Percentiles rank a stretch among this genome's conserved stretches.
These are phyloP conservation scores for Pisolithus orientalis DNA, from an alignment of 768 basidiomycete genomes.

Conservation along the genomic window DNA sequence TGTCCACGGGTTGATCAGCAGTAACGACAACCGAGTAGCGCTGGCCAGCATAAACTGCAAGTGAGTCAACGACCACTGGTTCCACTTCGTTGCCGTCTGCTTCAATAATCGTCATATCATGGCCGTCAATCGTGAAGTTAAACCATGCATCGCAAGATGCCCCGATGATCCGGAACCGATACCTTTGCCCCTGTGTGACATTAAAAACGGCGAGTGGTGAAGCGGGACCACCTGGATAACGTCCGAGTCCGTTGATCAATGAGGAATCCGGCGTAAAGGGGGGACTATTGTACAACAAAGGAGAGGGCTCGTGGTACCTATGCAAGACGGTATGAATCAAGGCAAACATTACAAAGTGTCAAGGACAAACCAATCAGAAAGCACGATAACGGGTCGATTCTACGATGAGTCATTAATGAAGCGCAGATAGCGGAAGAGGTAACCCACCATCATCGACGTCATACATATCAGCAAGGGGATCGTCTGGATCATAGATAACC, in stretches of 20 bases:
- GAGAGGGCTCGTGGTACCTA: conserved; percentile 17
- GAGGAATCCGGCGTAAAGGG: conserved; percentile 18
- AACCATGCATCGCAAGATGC: conserved; percentile 13
- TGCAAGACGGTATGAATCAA: background rate
- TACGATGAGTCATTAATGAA: conserved; percentile 3
- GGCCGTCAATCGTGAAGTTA: conserved; percentile 14
- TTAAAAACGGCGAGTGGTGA: conserved; percentile 26
- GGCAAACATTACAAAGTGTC: background rate
- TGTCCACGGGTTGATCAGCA: conserved; percentile 28
- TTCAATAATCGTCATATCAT: conserved; percentile 29
- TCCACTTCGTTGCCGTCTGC: conserved; percentile 23
- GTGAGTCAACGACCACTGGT: conserved; percentile 27
- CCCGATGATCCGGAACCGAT: conserved; percentile 25
- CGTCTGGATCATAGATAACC: conserved; percentile 37
- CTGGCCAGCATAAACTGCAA: conserved; percentile 33
- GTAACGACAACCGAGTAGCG: conserved; percentile 26
- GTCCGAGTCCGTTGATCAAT: conserved; percentile 47
- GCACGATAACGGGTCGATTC: conserved; percentile 37
- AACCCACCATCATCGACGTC: conserved; percentile 39
- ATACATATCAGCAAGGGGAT: conserved; percentile 32
- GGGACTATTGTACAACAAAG: conserved; percentile 2
- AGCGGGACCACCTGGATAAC: conserved; percentile 28
- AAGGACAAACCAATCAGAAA: conserved; percentile 30
- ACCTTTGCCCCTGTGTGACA: conserved; percentile 11
- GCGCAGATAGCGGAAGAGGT: background rate